Conservation (phyloP, 805 yeast genomes). For the Metschnikowia reukaufii region DNA sequence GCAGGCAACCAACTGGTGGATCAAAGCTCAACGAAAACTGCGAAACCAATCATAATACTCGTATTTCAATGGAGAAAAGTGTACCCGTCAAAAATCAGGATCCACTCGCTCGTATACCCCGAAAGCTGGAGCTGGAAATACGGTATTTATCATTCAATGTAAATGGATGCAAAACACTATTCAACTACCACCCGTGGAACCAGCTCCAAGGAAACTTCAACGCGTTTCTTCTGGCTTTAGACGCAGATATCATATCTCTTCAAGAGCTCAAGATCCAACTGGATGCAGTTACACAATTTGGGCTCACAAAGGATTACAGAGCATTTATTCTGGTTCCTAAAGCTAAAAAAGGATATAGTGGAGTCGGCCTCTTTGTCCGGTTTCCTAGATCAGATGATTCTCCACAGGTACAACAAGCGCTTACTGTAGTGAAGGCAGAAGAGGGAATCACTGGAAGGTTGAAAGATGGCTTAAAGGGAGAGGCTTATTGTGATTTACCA, state of each 20-base stretch:
- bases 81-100: slow-evolving; percentile 1
- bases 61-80: background rate
- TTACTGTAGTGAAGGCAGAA: slow-evolving; percentile 72
- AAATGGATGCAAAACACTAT: slow-evolving; percentile 78
- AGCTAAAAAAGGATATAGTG: slow-evolving; percentile 79
- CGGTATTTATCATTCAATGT: slow-evolving; percentile 77
- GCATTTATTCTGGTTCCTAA: slow-evolving; percentile 70
- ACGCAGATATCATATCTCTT: slow-evolving; percentile 77
- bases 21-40: background rate
- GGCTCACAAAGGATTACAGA: slow-evolving; percentile 54
- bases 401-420: slow-evolving; percentile 26
- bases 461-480: slow-evolving; percentile 1
- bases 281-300: slow-evolving; percentile 35
- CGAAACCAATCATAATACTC: background rate
- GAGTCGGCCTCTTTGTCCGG: slow-evolving; percentile 82
- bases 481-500: slow-evolving; percentile 16
- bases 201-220: slow-evolving; percentile 37
- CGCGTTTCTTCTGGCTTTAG: slow-evolving; percentile 50
- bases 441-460: slow-evolving; percentile 85
- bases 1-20: background rate
- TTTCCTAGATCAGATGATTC: slow-evolving; percentile 48
- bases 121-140: slow-evolving; percentile 20
- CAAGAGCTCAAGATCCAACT: slow-evolving; percentile 75
- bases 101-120: slow-evolving; percentile 17
- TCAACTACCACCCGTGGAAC: slow-evolving; percentile 85